Evolutionary conservation across 495 filamentous ascomycete species (phyloP), one percentile per base, ranked within the genome.

Genomic region (Trichoderma orchidacearum): DNA sequence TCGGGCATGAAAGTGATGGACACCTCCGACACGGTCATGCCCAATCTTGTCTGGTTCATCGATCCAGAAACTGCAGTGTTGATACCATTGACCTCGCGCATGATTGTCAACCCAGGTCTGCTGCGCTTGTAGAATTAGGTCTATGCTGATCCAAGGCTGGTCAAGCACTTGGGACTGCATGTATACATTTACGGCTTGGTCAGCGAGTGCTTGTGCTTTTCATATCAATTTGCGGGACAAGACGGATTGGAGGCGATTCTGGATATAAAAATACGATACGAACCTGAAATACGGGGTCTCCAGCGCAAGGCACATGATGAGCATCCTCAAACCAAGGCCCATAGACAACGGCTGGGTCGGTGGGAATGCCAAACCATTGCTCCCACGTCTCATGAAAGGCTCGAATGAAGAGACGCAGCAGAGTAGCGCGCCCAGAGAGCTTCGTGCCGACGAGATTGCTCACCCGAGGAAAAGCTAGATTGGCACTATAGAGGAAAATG

Each of bases 331-430:
- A 9, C 23, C 23, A 34, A 35, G 53, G 53, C 17, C 53, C 31
- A 13, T 32, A 31, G 30, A 35, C 23, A 15, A 35, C 12, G 3
- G 30, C 29, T 8, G 29, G 29, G 53, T 34, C n/a, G 12, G 53
- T 35, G 8, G 53, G 53, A 15, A 55, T 27, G 53, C 53, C 53
- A 17, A 55, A 55, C 53, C 53, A 55, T 17, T 50, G 38, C 7
- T 57, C 41, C 56, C 56, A 57, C 6, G 56, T 57, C 23, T 51
- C 41, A 21, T 57, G 29, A 21, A 57, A 57, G 3, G 56, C 56
- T 8, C 12, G 18, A 18, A 57, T 31, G 45, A 52, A 23, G 30
- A 57, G 30, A 23, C 45, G 28, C n/a, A 57, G 23, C 18, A 57
- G 45, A 21, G 56, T 57, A 31, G 56, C 28, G 9, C 45, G 41